Evolutionary conservation across 768 basidiomycete species (phyloP).

Genomic region (Xanthoconium stramineum): DNA sequence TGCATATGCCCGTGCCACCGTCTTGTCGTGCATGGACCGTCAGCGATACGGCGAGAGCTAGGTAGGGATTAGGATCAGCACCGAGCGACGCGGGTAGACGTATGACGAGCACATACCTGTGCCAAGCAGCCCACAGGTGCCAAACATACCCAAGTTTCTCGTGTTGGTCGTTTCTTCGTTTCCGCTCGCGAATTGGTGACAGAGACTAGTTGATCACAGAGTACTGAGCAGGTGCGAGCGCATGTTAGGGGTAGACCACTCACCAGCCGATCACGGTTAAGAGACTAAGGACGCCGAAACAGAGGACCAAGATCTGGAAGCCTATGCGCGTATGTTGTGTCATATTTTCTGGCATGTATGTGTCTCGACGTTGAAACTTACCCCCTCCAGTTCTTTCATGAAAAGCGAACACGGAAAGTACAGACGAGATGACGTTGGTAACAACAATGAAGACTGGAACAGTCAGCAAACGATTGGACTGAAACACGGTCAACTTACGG

Average conservation of each 20-base stretch:
- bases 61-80: neutral
- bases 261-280: conserved; percentile 19
- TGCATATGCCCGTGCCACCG: conserved; percentile 20
- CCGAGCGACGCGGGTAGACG: neutral
- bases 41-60: conserved; percentile 22
- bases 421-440: conserved; percentile 9
- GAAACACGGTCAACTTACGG: conserved; percentile 11
- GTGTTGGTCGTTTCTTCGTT: conserved; percentile 21
- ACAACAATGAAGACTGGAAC: conserved; percentile 16
- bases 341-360: neutral
- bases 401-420: conserved; percentile 17
- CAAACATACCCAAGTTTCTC: conserved; percentile 24
- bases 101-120: conserved; percentile 11
- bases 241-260: neutral
- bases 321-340: conserved; percentile 8
- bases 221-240: neutral
- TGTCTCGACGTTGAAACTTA: conserved; percentile 7
- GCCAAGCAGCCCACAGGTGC: conserved; percentile 14
- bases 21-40: conserved; percentile 29
- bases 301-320: conserved; percentile 21
- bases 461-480: neutral
- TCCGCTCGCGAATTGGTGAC: conserved; percentile 7
- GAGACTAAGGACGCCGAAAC: conserved; percentile 10
- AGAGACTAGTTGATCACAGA: conserved; percentile 6
- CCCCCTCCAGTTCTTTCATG: conserved; percentile 21